Evolutionary conservation across 1,139 yeast genomes (phyloP).

Genomic region (Keqinozyma sinolaborantium): DNA sequence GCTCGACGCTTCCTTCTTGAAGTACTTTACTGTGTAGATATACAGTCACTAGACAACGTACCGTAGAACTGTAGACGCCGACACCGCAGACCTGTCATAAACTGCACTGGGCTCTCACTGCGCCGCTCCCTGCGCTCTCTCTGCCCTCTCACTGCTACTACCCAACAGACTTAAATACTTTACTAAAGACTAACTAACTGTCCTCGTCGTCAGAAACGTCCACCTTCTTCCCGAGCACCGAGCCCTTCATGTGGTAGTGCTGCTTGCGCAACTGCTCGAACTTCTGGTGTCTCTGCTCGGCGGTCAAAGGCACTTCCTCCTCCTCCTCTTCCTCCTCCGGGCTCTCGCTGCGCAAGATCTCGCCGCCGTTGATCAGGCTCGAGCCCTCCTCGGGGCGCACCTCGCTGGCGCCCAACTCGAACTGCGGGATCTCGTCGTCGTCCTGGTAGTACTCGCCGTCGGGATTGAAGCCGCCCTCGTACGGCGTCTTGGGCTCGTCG

Average conservation of each 20-base stretch:
- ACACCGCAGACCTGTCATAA: too few relatives aligned
- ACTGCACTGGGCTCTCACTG: background rate
- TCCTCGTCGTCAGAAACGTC: conserved; percentile 29
- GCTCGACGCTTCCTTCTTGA: conserved; percentile 30
- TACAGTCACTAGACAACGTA: too few relatives aligned
- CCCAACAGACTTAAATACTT: too few relatives aligned
- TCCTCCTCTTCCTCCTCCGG: conserved; percentile 30
- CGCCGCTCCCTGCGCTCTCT: background rate
- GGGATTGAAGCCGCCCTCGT: conserved; percentile 89
- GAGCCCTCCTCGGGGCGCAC: conserved; percentile 36
- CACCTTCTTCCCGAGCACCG: conserved; percentile 40
- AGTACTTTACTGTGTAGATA: too few relatives aligned
- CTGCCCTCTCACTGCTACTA: conserved; percentile 1
- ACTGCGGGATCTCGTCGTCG: conserved; percentile 54
- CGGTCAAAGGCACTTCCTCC: conserved; percentile 37
- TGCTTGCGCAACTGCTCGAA: conserved; percentile 76
- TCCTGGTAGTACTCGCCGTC: conserved; percentile 76
- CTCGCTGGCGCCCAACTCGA: conserved; percentile 44
- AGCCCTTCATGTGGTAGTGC: conserved; percentile 72
- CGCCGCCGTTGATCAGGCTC: conserved; percentile 32
- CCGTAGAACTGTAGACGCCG: too few relatives aligned
- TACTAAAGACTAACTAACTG: conserved; percentile 4
- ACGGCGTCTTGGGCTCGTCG: conserved; percentile 97
- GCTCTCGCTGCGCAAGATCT: conserved; percentile 20
- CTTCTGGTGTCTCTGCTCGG: conserved; percentile 60